A percentile compares a stretch with the other conserved stretches of the same genome.
These are phyloP conservation scores for Cladosporium halotolerans DNA, from an alignment of 2,329 filamentous ascomycete species.

Conservation along the genomic window DNA sequence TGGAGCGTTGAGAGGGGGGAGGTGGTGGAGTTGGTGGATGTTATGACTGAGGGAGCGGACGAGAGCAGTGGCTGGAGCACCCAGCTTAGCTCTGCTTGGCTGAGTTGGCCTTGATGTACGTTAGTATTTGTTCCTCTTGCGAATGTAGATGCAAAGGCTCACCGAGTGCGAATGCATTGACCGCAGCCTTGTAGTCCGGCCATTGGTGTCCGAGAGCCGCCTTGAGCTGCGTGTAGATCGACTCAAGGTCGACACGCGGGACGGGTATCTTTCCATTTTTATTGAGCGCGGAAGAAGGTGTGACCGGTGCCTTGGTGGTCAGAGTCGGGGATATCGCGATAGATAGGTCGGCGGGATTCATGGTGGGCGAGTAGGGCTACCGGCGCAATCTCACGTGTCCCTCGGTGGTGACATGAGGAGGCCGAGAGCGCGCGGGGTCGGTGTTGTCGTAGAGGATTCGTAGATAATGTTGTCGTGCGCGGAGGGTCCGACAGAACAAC, in stretches of 20 bases:
- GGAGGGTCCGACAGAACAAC: not conserved
- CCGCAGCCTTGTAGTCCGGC: constrained; percentile 54
- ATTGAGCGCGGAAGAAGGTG: constrained; percentile 24
- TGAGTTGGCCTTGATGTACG: constrained; percentile 45
- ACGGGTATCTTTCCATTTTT: constrained; percentile 47
- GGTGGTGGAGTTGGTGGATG: constrained; percentile 16
- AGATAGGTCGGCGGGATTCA: constrained; percentile 31
- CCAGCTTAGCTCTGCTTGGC: constrained; percentile 54
- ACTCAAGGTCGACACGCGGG: constrained; percentile 57
- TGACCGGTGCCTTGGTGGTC: constrained; percentile 23
- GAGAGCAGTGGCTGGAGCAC: constrained; percentile 51
- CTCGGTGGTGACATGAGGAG: not conserved
- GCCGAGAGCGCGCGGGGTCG: not conserved
- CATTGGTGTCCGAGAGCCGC: constrained; percentile 53
- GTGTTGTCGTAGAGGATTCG: too few relatives aligned
- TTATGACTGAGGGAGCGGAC: constrained; percentile 38
- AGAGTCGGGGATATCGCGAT: constrained; percentile 22
- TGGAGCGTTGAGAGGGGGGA: constrained; percentile 32
- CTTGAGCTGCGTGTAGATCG: constrained; percentile 57
- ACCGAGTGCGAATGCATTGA: constrained; percentile 54
- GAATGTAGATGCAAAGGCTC: constrained; percentile 15
- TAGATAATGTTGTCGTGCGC: too few relatives aligned
- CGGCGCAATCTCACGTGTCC: not conserved
- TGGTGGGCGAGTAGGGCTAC: constrained; percentile 14
- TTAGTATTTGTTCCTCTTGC: not conserved